Conservation (phyloP, 805 yeast genomes). For the Starmerella bombicola region DNA sequence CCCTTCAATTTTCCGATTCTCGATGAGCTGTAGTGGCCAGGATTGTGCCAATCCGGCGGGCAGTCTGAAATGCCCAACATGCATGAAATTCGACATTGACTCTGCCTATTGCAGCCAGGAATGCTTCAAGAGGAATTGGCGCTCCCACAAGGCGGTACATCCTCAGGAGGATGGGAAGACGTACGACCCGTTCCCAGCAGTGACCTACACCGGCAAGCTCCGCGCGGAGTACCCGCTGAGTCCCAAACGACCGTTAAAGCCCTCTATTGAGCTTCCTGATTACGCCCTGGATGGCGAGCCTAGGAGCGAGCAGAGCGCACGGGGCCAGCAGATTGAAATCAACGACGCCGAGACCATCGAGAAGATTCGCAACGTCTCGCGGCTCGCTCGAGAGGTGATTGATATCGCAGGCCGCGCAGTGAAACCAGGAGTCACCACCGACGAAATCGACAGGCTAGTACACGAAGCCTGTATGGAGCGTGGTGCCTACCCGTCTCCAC, state of each 20-base stretch:
- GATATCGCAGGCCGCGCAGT: slow-evolving; percentile 78
- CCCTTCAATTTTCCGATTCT: not conserved
- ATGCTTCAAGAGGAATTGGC: slow-evolving; percentile 57
- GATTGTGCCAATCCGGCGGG: slow-evolving; percentile 82
- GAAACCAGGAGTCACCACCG: slow-evolving; percentile 85
- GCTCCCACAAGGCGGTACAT: slow-evolving; percentile 61
- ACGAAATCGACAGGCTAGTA: slow-evolving; percentile 73
- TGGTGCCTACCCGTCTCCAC: slow-evolving; percentile 86
- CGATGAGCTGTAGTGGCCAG: slow-evolving; percentile 53
- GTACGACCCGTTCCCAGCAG: slow-evolving; percentile 81
- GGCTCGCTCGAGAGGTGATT: slow-evolving; percentile 71
- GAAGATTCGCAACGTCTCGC: slow-evolving; percentile 62
- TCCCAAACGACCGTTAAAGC: slow-evolving; percentile 60
- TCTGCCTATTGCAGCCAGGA: slow-evolving; percentile 67
- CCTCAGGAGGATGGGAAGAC: slow-evolving; percentile 35
- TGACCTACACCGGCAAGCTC: slow-evolving; percentile 57
- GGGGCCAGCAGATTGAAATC: slow-evolving; percentile 44
- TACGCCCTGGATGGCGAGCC: slow-evolving; percentile 77
- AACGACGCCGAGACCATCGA: slow-evolving; percentile 57
- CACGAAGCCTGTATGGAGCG: slow-evolving; percentile 82
- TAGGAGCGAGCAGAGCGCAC: slow-evolving; percentile 53
- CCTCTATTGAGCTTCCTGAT: slow-evolving; percentile 62
- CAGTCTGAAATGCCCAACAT: slow-evolving; percentile 76
- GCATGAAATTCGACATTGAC: slow-evolving; percentile 57
- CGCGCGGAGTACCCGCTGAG: slow-evolving; percentile 74